phyloP scores from a whole-genome alignment of 2,329 filamentous ascomycete genomes.

The Paecilomyces sp. region DNA sequence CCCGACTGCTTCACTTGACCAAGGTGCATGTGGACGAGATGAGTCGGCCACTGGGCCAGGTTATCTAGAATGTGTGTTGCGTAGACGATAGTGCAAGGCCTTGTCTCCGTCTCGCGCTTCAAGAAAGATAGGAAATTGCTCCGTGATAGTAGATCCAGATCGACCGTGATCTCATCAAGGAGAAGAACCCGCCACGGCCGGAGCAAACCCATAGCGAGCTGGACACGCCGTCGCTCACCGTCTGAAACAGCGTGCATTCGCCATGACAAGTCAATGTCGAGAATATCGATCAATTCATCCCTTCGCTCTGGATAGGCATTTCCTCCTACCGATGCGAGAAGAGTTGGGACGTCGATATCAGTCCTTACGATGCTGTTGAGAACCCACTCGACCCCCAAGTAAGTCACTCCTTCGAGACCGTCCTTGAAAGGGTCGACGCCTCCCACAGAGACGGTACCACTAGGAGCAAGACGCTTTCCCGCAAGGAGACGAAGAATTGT shows the following conservation, averaged over 20 bases:
- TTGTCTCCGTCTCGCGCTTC: conserved; percentile 73
- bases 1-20: conserved; percentile 86
- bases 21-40: conserved; percentile 91
- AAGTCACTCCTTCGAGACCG: conserved; percentile 86
- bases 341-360: conserved; percentile 83
- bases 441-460: conserved; percentile 64
- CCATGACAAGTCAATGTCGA: conserved; percentile 89
- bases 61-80: conserved; percentile 97
- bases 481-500: conserved; percentile 90
- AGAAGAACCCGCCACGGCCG: conserved; percentile 86
- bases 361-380: conserved; percentile 93
- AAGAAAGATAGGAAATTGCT: conserved; percentile 81
- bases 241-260: conserved; percentile 94
- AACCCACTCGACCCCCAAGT: conserved; percentile 96
- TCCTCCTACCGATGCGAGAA: conserved; percentile 79
- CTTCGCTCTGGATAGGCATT: conserved; percentile 72
- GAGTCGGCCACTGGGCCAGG: conserved; percentile 86
- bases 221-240: conserved; percentile 83
- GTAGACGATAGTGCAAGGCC: conserved; percentile 89
- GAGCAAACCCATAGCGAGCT: conserved; percentile 91
- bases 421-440: conserved; percentile 89
- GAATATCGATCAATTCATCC: conserved; percentile 77
- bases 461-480: conserved; percentile 85
- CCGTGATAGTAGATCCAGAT: conserved; percentile 80
- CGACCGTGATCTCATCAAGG: conserved; percentile 94